Base-by-base conservation (phyloP, 306 rosid species). In the Begonia peltatifolia region DNA sequence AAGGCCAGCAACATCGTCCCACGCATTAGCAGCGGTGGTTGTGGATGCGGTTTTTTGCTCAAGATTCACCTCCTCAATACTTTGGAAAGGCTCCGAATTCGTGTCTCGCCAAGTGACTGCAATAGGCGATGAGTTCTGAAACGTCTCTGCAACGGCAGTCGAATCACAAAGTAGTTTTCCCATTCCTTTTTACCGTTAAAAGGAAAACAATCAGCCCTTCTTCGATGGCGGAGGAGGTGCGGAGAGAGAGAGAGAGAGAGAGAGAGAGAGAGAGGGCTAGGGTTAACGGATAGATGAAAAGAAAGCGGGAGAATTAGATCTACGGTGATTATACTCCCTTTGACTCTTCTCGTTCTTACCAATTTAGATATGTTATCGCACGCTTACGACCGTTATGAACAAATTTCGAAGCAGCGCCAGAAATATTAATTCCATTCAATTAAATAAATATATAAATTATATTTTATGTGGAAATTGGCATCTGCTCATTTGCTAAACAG, bases 111-210 rank as follows among this genome's bases (percentile, higher is more conserved):
- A 90, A 2, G 81, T 65, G 5, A 77, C 78, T 23, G 76, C 52
- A 56, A 75, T 55, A 56, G 85, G 74, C 36, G 92, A 77, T 0
- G 90, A 63, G 63, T 61, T 53, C 65, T 75, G 95, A 58, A 85
- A 84, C 2, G 85, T 59, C 44, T 90, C 95, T n/a, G 92, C 75
- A 5, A 83, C 94, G 38, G 90, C 64, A 53, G 93, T 62, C 30
- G 96, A 85, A 73, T 90, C 94, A 50, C 88, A 90, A 1, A 90
- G 73, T 6, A 90, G 68, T 54, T 90, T 90, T 46, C 97, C 97
- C 97, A 90, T 90, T 78, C 35, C 13, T 44, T 12, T 30, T 30
- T 7, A 7, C 38, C 38, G 38, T 30, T 30, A 30, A 30, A 30
- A 30, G 6, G 50, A 14, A 58, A 23, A 63, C 5, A 4, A 12